These are phyloP conservation scores for Cordyceps fumosorosea DNA, from an alignment of 2,329 filamentous ascomycete species.

Conservation along the genomic window DNA sequence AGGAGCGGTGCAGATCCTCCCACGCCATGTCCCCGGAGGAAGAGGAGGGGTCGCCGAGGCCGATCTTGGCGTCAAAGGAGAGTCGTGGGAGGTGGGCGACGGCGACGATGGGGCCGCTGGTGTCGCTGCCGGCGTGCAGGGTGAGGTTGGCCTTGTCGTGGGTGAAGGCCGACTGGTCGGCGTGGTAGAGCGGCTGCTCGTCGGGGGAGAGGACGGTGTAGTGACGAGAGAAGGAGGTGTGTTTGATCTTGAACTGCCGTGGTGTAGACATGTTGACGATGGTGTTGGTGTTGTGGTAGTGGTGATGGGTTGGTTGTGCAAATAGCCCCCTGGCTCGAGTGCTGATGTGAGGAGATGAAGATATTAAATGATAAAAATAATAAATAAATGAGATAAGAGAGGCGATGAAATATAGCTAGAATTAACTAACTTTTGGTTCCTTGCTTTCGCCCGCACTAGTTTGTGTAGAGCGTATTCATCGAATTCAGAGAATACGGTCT, in stretches of 20 bases:
- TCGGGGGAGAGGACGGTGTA: background rate
- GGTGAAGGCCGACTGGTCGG: background rate
- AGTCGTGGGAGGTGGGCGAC: constrained; percentile 9
- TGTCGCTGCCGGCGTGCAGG: background rate
- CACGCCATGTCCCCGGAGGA: background rate
- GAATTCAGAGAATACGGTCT: too few relatives aligned
- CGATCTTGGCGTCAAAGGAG: constrained; percentile 3
- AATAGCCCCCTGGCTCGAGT: background rate
- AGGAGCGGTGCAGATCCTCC: background rate
- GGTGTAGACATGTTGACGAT: background rate
- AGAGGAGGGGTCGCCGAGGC: constrained; percentile 5
- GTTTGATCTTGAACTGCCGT: background rate
- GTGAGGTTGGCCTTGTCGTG: background rate
- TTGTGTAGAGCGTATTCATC: too few relatives aligned
- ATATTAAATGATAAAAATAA: too few relatives aligned
- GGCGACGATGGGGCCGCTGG: constrained; percentile 6
- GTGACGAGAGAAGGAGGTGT: background rate
- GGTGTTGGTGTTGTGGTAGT: too few relatives aligned
- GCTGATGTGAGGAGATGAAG: too few relatives aligned
- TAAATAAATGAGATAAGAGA: too few relatives aligned
- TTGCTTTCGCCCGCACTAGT: too few relatives aligned
- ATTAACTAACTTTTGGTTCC: too few relatives aligned
- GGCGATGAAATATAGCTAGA: too few relatives aligned
- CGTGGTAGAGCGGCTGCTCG: background rate
- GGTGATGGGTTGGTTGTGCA: too few relatives aligned